Base-by-base conservation (phyloP, 768 basidiomycete species). In the Daedaleopsis nitida region DNA sequence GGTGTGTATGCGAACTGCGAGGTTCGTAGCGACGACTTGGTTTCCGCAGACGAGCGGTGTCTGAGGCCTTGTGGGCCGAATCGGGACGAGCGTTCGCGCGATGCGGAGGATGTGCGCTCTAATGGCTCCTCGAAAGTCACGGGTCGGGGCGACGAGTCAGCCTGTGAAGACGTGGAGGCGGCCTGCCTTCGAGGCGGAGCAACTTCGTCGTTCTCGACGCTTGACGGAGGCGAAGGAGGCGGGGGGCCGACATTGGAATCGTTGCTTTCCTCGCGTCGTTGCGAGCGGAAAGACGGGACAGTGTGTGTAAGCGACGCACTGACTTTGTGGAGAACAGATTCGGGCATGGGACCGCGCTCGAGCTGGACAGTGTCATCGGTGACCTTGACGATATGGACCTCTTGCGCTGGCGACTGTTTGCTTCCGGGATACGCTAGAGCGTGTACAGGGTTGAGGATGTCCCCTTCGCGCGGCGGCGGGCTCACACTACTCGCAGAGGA, bases 351-450 rank as follows among this genome's bases (percentile, higher is more conserved):
- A 55, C 77, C 76, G 11, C 78, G 55, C 59, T 79, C 77, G 58
- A 83, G 67, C 60, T 78, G 70, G 58, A 83, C 76, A 13, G 69
- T 68, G 68, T 86, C 82, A 34, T 76, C 74, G 6, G 83, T 80
- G 52, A 86, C 80, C 67, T 81, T 82, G 57, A 86, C 72, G 54
- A 86, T 77, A 65, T 84, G 84, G 16, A 84, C 70, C 62, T 85
- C 83, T 65, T 83, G 80, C 16, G 78, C 58, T 23, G 68, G 69
- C n/a, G 62, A 64, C 47, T 60, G 68, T 57, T 69, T 69, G 17
- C 60, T 45, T n/a, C 60, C 60, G 52, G 61, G 69, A 57, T 65
- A 73, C 0, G 70, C 69, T 35, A 76, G 67, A 14, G 67, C 63
- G 50, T 75, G 77, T 27, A 76, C 56, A 12, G 77, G 73, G 35